Conservation (phyloP, 805 yeast species). For the Metschnikowia bowlesiae region DNA sequence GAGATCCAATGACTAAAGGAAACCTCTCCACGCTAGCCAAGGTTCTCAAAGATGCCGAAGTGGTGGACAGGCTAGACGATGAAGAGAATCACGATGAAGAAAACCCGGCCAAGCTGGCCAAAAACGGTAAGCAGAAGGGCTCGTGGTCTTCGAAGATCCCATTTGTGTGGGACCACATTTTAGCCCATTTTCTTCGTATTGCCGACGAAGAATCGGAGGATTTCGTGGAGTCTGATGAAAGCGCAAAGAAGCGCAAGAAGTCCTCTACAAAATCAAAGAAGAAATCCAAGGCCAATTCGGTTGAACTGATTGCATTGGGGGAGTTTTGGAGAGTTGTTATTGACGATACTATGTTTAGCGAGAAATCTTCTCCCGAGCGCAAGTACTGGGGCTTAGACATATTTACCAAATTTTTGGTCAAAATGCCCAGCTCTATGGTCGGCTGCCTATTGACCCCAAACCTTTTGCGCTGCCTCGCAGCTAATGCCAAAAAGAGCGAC, state of each 20-base stretch:
- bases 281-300: slow-evolving; percentile 16
- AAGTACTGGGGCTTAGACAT: slow-evolving; percentile 84
- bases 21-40: slow-evolving; percentile 59
- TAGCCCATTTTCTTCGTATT: slow-evolving; percentile 36
- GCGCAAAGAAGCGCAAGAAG: slow-evolving; percentile 16
- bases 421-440: slow-evolving; percentile 18
- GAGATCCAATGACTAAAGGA: slow-evolving; percentile 69
- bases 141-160: slow-evolving; percentile 74
- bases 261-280: slow-evolving; percentile 19
- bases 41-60: slow-evolving; percentile 57
- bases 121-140: slow-evolving; percentile 49
- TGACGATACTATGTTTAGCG: slow-evolving; percentile 76
- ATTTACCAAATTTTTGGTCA: slow-evolving; percentile 45
- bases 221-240: slow-evolving; percentile 16
- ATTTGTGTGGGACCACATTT: slow-evolving; percentile 66
- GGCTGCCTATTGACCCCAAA: slow-evolving; percentile 52
- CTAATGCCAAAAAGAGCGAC: slow-evolving; percentile 66
- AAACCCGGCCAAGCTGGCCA: slow-evolving; percentile 10
- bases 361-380: slow-evolving; percentile 76
- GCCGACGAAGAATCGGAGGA: slow-evolving; percentile 13
- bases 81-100: slow-evolving; percentile 25
- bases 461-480: slow-evolving; percentile 65
- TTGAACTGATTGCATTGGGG: slow-evolving; percentile 29
- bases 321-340: slow-evolving; percentile 80
- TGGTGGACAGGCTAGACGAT: slow-evolving; percentile 32